phyloP scores from a whole-genome alignment of 495 filamentous ascomycete genomes.

The Xylaria curta region DNA sequence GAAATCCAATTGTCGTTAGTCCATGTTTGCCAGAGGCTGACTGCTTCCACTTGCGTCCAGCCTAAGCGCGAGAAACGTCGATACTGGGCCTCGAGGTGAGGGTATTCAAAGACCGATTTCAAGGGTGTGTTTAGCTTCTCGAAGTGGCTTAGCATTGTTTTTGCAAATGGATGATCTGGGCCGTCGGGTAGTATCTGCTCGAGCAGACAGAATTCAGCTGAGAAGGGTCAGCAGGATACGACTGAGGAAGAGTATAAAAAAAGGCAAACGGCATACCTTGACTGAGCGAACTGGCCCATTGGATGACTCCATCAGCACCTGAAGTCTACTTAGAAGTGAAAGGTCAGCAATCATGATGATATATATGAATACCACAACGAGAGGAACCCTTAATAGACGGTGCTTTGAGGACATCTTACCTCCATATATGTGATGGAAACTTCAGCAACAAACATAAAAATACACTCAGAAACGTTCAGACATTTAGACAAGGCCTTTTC shows the following conservation, averaged over 20 bases:
- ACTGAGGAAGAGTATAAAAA: slow-evolving; percentile 10
- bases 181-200: slow-evolving; percentile 88
- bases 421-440: slow-evolving; percentile 94
- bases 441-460: slow-evolving; percentile 82
- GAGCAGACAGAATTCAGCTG: slow-evolving; percentile 77
- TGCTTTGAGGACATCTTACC: slow-evolving; percentile 19
- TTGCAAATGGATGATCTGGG: slow-evolving; percentile 78
- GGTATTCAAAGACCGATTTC: slow-evolving; percentile 74
- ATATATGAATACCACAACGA: not conserved
- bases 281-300: slow-evolving; percentile 69
- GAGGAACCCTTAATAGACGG: not conserved
- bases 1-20: slow-evolving; percentile 66
- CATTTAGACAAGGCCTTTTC: slow-evolving; percentile 60
- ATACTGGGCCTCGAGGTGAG: slow-evolving; percentile 65
- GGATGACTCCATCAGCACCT: slow-evolving; percentile 74
- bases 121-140: slow-evolving; percentile 78
- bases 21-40: slow-evolving; percentile 82
- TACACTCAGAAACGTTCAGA: slow-evolving; percentile 60
- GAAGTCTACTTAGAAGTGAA: slow-evolving; percentile 42
- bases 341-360: not conserved
- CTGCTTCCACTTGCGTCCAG: slow-evolving; percentile 67
- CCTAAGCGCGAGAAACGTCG: slow-evolving; percentile 68
- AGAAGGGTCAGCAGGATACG: slow-evolving; percentile 27
- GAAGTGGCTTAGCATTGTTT: slow-evolving; percentile 88
- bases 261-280: slow-evolving; percentile 56